Evolutionary conservation across 2,329 filamentous ascomycete species (phyloP), one percentile per base, ranked within the genome.

Genomic region (Ophiostoma sp.): DNA sequence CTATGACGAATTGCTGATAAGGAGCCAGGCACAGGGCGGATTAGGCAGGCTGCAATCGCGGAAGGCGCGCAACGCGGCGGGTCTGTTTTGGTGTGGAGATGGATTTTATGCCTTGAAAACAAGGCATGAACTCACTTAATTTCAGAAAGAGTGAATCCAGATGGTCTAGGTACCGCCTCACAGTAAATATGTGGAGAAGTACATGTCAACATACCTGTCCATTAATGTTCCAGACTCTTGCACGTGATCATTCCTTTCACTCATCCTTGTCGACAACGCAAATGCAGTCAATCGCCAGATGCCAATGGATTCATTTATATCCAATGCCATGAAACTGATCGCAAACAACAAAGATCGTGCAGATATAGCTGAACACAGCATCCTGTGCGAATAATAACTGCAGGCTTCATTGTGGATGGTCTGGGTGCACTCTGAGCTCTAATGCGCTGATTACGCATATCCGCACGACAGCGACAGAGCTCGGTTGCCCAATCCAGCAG

Each of bases 1-100:
- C 64, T 64, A 72, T 72, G 73, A 74, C 64, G 73, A 72, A 42
- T 66, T 64, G 39, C 28, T 72, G 64, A 73, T 73, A 70, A 72
- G 52, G 39, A 69, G 50, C 61, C 25, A 64, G 39, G 64, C 48
- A 72, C 64, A 69, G 52, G 48, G 48, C 48, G 50, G 50, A 70
- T 70, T 70, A 70, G 68, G 66, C 66, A 69, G 66, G 48, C 48
- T 57, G 68, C 39, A 33, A 59, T 22, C 57, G 28, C 70, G 70
- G 57, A 55, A 72, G 33, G 33, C 59, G 39, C 39, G 25, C 22
- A 31, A 25, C 63, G 63, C 39, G 39, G 45, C 25, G 64, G 64
- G 64, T 33, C 64, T 68, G 63, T 48, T 68, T 33, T 31, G 63
- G 39, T 50, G 39, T 50, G 42, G 64, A 68, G 39, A 50, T 12